A percentile compares a stretch with the other conserved stretches of the same genome.
These are phyloP conservation scores for Xylaria sp. DNA, from an alignment of 2,329 filamentous ascomycete genomes.

Conservation along the genomic window DNA sequence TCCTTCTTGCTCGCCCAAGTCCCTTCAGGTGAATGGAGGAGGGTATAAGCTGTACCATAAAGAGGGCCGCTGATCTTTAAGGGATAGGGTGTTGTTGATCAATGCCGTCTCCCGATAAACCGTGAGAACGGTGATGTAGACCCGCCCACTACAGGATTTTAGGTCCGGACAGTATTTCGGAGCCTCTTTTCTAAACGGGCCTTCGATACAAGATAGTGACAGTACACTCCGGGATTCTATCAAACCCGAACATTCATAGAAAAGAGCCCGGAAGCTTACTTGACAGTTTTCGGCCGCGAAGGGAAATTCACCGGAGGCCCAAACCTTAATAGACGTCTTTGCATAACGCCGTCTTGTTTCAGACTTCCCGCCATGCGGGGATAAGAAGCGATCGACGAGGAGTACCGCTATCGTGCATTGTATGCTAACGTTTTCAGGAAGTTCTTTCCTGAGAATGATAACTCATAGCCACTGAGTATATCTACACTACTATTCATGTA, in stretches of 20 bases:
- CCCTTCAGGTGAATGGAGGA: not conserved
- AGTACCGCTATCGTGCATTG: not conserved
- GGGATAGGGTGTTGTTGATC: conserved; percentile 6
- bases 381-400: not conserved
- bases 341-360: too few relatives aligned
- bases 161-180: not conserved
- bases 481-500: not conserved
- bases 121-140: not conserved
- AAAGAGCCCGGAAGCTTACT: too few relatives aligned
- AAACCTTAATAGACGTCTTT: too few relatives aligned
- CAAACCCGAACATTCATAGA: too few relatives aligned
- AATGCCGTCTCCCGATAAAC: not conserved
- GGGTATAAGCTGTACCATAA: not conserved
- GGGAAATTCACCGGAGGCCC: conserved; percentile 7
- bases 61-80: conserved; percentile 3
- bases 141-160: not conserved
- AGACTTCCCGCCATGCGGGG: not conserved
- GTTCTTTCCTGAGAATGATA: not conserved
- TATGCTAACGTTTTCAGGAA: not conserved
- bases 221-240: not conserved
- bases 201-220: too few relatives aligned
- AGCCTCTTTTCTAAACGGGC: not conserved
- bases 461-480: not conserved
- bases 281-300: not conserved
- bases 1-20: conserved; percentile 1